Base-by-base conservation (phyloP, 2,329 filamentous ascomycete genomes). In the Pseudopithomyces chartarum region DNA sequence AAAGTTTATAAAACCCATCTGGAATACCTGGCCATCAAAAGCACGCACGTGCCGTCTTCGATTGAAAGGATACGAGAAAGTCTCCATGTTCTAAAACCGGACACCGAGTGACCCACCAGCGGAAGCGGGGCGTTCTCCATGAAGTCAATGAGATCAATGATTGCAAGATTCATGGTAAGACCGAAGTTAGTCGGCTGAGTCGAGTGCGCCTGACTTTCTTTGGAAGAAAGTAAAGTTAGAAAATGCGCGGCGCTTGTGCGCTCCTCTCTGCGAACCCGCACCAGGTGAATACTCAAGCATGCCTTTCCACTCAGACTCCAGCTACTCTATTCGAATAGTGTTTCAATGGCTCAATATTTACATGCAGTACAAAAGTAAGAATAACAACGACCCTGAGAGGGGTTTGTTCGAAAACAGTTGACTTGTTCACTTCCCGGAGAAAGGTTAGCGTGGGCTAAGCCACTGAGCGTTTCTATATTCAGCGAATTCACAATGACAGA, bases 181-280 rank as follows among this genome's bases (percentile, higher is more conserved):
- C 48, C 48, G 48, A 29, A 19, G 23, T 43, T 33, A 20, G 46
- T 51, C 33, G 38, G 36, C 48, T 43, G 48, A 51, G 38, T 51
- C 48, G 48, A 40, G 48, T 51, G 23, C 48, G 48, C 48, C 48
- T 51, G 48, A 43, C 48, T 51, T 40, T 33, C 23, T 51, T 51
- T 51, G 42, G 48, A 51, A 23, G 20, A 34, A 6, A n/a, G 33
- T 17, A 34, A 42, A 51, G 36, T 51, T 51, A 34, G 38, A 33
- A 42, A 22, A 42, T 29, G 38, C 48, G 23, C 42, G 38, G 48
- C 48, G 26, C 33, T 40, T 34, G 22, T 48, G 44, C 17, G n/a
- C 17, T 19, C 20, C 17, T 19, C 29, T 47, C 29, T 32, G 22
- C 23, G 23, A n/a, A n/a, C 44, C 8, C 26, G 26, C 5, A 8